phyloP scores from a whole-genome alignment of 768 basidiomycete species.

The Boletus sp. region DNA sequence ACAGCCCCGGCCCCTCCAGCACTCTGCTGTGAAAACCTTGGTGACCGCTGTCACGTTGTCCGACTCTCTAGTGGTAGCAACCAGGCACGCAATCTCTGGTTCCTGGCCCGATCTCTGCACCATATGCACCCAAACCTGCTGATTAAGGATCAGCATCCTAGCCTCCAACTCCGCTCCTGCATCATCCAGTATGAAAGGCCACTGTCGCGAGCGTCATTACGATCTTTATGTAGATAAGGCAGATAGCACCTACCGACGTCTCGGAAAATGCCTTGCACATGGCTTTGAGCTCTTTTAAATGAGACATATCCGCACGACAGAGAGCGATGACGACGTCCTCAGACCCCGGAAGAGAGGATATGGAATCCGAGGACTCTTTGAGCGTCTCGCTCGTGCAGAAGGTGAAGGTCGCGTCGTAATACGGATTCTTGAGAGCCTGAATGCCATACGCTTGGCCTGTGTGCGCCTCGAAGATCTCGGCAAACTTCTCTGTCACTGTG shows the following conservation, averaged over 20 bases:
- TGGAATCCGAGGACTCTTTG: constrained; percentile 1
- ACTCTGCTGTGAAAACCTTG: too few species aligned
- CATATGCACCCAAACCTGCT: constrained; percentile 59
- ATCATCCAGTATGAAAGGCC: constrained; percentile 49
- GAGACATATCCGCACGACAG: too few species aligned
- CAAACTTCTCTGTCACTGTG: constrained; percentile 43
- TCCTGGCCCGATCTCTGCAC: constrained; percentile 24
- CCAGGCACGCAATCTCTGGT: constrained; percentile 58
- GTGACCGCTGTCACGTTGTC: too few species aligned
- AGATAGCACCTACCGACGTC: too few species aligned
- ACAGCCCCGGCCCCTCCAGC: too few species aligned
- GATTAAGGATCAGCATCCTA: constrained; percentile 39
- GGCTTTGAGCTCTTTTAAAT: too few species aligned
- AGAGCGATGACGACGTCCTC: too few species aligned
- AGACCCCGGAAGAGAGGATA: too few species aligned
- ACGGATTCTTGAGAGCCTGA: constrained; percentile 38
- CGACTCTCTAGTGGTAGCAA: constrained; percentile 60
- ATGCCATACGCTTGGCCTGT: background rate
- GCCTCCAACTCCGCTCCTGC: constrained; percentile 51
- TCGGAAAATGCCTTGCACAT: too few species aligned
- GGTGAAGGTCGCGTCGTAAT: constrained; percentile 61
- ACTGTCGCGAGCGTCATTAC: too few species aligned
- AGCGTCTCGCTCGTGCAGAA: constrained; percentile 50
- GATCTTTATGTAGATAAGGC: too few species aligned
- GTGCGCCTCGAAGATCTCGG: constrained; percentile 41